Evolutionary conservation across 2,329 filamentous ascomycete genomes (phyloP).

Genomic region (Curvularia eragrostidis): DNA sequence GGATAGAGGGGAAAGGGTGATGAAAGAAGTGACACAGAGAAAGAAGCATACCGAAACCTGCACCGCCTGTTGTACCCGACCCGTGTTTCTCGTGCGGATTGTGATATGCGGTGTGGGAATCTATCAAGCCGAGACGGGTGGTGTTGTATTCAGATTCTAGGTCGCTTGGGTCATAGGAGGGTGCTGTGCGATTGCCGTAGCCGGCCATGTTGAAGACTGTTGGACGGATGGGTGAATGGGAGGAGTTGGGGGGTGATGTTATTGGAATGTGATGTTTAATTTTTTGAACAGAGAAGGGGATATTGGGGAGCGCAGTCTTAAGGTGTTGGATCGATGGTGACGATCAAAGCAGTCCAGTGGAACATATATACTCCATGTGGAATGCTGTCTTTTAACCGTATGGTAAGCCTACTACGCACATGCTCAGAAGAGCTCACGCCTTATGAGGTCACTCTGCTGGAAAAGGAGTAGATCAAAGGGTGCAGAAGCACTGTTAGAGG

Average conservation of each 20-base stretch:
- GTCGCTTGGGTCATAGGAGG: constrained; percentile 25
- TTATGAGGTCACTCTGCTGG: constrained; percentile 42
- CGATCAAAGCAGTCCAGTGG: neutral
- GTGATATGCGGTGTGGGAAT: constrained; percentile 38
- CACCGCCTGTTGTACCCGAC: constrained; percentile 42
- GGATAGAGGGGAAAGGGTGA: too few species aligned
- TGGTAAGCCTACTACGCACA: neutral
- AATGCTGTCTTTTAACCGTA: neutral
- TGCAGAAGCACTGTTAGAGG: constrained; percentile 27
- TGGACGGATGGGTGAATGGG: constrained; percentile 2
- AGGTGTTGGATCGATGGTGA: neutral
- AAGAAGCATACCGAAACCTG: constrained; percentile 36
- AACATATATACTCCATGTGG: constrained; percentile 7
- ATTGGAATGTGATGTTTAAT: too few species aligned
- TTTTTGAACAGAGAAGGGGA: neutral
- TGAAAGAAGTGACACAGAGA: too few species aligned
- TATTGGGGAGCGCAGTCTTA: too few species aligned
- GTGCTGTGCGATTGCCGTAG: constrained; percentile 47
- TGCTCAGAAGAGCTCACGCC: constrained; percentile 19
- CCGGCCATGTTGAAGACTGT: constrained; percentile 35
- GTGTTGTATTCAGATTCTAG: constrained; percentile 30
- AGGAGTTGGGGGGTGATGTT: too few species aligned
- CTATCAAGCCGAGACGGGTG: constrained; percentile 38
- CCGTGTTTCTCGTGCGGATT: constrained; percentile 41
- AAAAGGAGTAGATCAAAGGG: constrained; percentile 18